Conservation (phyloP, 2,329 filamentous ascomycete genomes). For the Ophiostoma sp. region DNA sequence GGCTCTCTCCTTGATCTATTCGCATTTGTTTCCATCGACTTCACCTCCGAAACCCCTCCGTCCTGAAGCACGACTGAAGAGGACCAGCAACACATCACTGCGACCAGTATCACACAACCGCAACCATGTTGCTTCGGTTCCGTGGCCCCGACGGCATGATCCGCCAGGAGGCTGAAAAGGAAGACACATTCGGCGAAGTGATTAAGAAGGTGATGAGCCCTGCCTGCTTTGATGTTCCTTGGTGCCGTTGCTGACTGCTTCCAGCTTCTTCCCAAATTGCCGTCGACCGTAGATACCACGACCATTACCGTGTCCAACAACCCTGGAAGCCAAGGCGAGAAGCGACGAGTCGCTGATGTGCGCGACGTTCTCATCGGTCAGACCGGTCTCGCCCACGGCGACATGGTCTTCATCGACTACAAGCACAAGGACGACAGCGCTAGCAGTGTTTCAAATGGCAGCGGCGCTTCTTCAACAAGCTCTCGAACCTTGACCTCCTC, state of each 20-base stretch:
- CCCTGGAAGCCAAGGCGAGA: conserved; percentile 50
- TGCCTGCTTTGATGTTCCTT: background rate
- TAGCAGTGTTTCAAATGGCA: conserved; percentile 39
- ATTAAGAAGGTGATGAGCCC: conserved; percentile 43
- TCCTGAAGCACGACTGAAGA: background rate
- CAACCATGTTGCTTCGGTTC: conserved; percentile 74
- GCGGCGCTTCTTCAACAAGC: conserved; percentile 45
- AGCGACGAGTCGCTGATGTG: conserved; percentile 55
- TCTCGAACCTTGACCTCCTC: conserved; percentile 40
- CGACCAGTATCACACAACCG: conserved; percentile 16
- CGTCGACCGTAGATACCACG: conserved; percentile 54
- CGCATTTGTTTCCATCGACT: background rate
- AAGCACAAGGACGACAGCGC: conserved; percentile 49
- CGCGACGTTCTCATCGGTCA: conserved; percentile 50
- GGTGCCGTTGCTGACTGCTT: conserved; percentile 24
- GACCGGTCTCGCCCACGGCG: conserved; percentile 70
- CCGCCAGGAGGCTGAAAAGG: conserved; percentile 70
- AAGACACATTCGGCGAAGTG: conserved; percentile 64
- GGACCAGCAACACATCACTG: background rate
- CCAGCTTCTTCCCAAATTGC: conserved; percentile 55
- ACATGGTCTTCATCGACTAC: conserved; percentile 84
- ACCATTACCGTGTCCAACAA: conserved; percentile 59
- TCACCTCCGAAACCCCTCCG: background rate
- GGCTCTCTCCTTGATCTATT: background rate
- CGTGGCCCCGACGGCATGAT: conserved; percentile 90